Conservation (phyloP, 179 eudicot species). For the Sideroxylon spinosum region DNA sequence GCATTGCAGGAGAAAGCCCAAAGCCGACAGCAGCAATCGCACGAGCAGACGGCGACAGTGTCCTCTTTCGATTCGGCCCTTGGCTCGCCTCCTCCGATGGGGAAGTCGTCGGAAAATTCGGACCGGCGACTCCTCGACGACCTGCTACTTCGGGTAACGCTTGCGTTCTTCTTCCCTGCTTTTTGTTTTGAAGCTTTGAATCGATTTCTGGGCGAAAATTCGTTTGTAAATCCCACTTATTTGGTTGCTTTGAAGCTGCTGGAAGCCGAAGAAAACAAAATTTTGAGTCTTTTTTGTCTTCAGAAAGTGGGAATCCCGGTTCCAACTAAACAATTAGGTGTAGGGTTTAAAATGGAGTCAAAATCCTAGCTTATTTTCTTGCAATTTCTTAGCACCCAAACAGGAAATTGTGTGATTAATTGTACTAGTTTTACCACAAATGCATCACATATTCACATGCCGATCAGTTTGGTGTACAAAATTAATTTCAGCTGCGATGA, state of each 20-base stretch:
- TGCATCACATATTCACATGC: background rate
- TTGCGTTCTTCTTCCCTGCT: background rate
- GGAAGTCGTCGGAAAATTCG: conserved; percentile 9
- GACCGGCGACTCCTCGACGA: conserved; percentile 23
- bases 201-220: background rate
- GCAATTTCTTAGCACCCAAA: conserved; percentile 9
- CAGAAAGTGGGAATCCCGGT: background rate
- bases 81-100: conserved; percentile 7
- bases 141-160: conserved; percentile 40
- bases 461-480: background rate
- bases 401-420: background rate
- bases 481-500: background rate
- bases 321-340: background rate
- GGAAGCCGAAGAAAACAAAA: background rate
- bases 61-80: background rate
- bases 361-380: background rate
- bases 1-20: conserved; percentile 29
- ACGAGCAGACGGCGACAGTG: background rate
- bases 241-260: background rate
- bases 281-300: background rate
- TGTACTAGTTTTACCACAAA: background rate
- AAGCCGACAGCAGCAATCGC: conserved; percentile 13
- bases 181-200: background rate
- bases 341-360: background rate
- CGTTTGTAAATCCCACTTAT: background rate